Base-by-base conservation (phyloP, 2,329 filamentous ascomycete species). In the Cercospora sesami region DNA sequence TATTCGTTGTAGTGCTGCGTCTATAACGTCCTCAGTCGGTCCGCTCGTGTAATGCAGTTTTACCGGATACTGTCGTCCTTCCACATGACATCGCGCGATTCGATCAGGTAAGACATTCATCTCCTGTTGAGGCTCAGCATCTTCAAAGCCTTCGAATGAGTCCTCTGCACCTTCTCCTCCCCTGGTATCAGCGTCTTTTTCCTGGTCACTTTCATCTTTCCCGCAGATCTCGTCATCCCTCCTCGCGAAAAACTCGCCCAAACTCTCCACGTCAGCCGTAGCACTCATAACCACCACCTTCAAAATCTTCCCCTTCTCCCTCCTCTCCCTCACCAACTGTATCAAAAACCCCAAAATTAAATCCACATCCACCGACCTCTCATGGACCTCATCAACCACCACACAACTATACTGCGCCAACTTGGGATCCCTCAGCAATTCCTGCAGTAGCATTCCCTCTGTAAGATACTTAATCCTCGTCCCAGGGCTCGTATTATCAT, bases 211-310 rank as follows among this genome's bases (percentile, higher is more conserved):
- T 14, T 31, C 26, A 21, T 51, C 10, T 12, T 21, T 12, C 26
- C 10, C 39, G 33, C 26, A 51, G 10, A 18, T 26, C 5, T 42
- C 39, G 14, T 12, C 53, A 1, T 31, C 26, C 3, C 0, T 7
- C 14, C 57, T 67, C 68, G 81, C 80, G 71, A 98, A 97, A 78
- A 97, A 98, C 0, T 83, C 82, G 53, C 87, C 85, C 33, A 98
- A 88, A 65, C 86, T 88, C 68, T 94, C 90, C 67, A 97, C 89
- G 78, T 98, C 92, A 42, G 93, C 92, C 6, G 95, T 99, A 60
- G 95, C 95, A 84, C 94, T 97, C 95, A 99, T 99, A 76, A 98
- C 87, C 36, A 97, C 87, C 3, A 98, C 89, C 78, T 97, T 98
- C 65, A 99, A 82, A 1, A 91, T 89, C 42, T 87, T 86, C 65